These are phyloP conservation scores for Magnusiomyces fungicola DNA, from an alignment of 1,139 yeast genomes.

Conservation along the genomic window DNA sequence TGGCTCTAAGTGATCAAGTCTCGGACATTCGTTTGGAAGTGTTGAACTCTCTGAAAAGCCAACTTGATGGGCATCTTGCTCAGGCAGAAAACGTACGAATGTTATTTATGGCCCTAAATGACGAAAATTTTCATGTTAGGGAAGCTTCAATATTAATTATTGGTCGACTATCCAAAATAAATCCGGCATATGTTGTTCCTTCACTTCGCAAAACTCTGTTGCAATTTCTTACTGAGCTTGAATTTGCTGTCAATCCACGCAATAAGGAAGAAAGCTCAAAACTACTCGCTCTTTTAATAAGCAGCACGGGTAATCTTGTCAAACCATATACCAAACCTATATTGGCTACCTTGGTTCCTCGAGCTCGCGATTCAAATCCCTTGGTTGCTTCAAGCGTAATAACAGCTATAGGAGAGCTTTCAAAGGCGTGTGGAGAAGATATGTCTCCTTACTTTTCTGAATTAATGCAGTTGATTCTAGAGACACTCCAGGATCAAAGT, in stretches of 20 bases:
- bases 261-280: conserved; percentile 85
- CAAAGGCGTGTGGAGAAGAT: conserved; percentile 85
- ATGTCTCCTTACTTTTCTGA: conserved; percentile 63
- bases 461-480: conserved; percentile 81
- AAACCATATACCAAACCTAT: conserved; percentile 89
- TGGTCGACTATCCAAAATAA: conserved; percentile 76
- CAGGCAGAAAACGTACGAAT: conserved; percentile 87
- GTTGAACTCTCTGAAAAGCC: conserved; percentile 60
- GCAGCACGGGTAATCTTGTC: conserved; percentile 71
- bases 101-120: conserved; percentile 83
- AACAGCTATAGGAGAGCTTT: conserved; percentile 80
- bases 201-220: conserved; percentile 79
- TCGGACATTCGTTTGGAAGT: conserved; percentile 78
- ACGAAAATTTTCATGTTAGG: conserved; percentile 78
- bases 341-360: conserved; percentile 71
- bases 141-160: conserved; percentile 72
- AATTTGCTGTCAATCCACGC: conserved; percentile 66
- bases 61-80: conserved; percentile 84
- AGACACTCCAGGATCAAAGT: conserved; percentile 86
- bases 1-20: conserved; percentile 88
- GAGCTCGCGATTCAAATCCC: conserved; percentile 60
- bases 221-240: conserved; percentile 77
- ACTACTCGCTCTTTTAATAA: conserved; percentile 63
- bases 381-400: conserved; percentile 84
- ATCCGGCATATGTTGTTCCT: conserved; percentile 95